Evolutionary conservation across 345 rosid genomes (phyloP), one percentile per base, ranked within the genome.

Genomic region (Ailanthus altissimus): DNA sequence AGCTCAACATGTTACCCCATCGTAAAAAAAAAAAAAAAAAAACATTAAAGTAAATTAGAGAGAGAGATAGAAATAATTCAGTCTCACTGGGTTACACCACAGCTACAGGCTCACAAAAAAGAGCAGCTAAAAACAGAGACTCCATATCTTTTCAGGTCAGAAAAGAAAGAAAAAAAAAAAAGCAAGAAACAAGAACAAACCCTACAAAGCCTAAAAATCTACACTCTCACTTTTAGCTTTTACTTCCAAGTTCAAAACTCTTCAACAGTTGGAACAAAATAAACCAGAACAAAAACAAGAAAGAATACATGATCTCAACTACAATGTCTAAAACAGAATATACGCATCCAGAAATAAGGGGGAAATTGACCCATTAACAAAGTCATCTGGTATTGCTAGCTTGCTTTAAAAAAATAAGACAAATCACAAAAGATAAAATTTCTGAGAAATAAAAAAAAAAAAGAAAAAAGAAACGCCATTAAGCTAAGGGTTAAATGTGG

Each of bases 111-210:
- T 20, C 42, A 18, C 56, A 10, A 50, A 20, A 50, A 28, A 14
- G 49, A 75, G 58, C 59, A 72, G 45, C 10, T 16, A 58, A 79
- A 72, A 11, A 62, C 80, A 73, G 76, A 62, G 83, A 79, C 72
- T 79, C 83, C 81, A 40, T 42, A 57, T 71, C 82, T n/a, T 68
- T 75, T 81, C 80, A 76, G 73, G 32, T 67, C 40, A 46, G 13
- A 28, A 32, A 26, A 46, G 5, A 14, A 14, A 50, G 5, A 26
- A 46, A 12, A 14, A 14, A 50, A 14, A 49, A 50, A 5, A 15
- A 49, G 15, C 73, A 26, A n/a, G 23, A 60, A 45, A 51, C 23
- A 18, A 49, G 15, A 11, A 62, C 25, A 15, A 74, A 70, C 78
- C 72, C 81, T 73, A 74, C 54, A 57, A 73, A 21, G 50, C 66